Evolutionary conservation across 192 early-diverging fungal species (phyloP).

Genomic region (Coemansia sp.): DNA sequence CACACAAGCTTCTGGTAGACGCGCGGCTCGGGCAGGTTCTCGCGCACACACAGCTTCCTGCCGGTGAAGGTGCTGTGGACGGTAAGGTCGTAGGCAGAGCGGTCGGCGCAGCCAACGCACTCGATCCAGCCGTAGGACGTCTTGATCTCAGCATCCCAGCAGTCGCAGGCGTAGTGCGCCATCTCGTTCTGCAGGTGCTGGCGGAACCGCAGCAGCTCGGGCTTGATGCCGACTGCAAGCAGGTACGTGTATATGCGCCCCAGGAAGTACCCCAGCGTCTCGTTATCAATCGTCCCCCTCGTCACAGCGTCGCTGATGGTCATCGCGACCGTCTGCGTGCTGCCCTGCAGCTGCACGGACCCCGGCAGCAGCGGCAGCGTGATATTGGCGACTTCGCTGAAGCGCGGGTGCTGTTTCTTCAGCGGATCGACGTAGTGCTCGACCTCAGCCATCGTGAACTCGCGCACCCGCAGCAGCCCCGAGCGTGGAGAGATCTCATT

Average conservation of each 20-base stretch:
- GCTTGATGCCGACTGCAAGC: constrained; percentile 85
- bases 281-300: constrained; percentile 85
- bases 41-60: constrained; percentile 92
- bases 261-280: constrained; percentile 98
- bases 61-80: constrained; percentile 87
- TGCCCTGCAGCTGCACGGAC: constrained; percentile 74
- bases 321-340: constrained; percentile 66
- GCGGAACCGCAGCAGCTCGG: constrained; percentile 85
- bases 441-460: constrained; percentile 99
- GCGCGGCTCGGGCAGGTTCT: constrained; percentile 78
- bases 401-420: constrained; percentile 91
- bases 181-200: constrained; percentile 99
- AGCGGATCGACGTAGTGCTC: constrained; percentile 98
- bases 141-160: constrained; percentile 98
- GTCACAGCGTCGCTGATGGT: constrained; percentile 91
- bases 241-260: constrained; percentile 93
- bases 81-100: constrained; percentile 95
- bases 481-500: constrained; percentile 98
- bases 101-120: constrained; percentile 99
- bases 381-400: constrained; percentile 79
- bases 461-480: constrained; percentile 93
- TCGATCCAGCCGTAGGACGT: constrained; percentile 98
- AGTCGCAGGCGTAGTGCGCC: constrained; percentile 99
- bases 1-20: constrained; percentile 74
- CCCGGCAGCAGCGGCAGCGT: constrained; percentile 77